A percentile compares a stretch with the other conserved stretches of the same genome.
phyloP scores from a whole-genome alignment of 2,329 filamentous ascomycete species.

The Grosmannia clavigera region DNA sequence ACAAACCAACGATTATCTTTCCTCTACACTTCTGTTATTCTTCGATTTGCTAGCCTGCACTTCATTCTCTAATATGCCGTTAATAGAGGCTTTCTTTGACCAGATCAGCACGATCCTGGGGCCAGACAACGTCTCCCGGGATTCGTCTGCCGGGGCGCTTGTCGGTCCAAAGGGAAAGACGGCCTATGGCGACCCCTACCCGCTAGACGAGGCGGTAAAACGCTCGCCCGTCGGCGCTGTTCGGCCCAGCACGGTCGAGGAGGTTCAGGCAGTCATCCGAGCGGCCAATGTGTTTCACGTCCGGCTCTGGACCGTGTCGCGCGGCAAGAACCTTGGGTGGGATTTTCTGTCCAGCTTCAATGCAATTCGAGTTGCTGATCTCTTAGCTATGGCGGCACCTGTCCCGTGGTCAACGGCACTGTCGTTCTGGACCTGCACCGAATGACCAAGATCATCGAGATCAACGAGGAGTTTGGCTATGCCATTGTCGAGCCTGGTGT shows the following conservation, averaged over 20 bases:
- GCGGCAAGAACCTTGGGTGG: not conserved
- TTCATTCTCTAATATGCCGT: too few relatives aligned
- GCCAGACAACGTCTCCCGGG: not conserved
- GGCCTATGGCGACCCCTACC: not conserved
- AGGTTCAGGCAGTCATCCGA: not conserved
- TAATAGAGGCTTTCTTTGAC: not conserved
- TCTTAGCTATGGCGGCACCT: slow-evolving; percentile 34
- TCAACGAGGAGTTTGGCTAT: slow-evolving; percentile 35
- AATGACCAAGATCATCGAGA: slow-evolving; percentile 39
- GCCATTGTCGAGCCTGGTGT: slow-evolving; percentile 44
- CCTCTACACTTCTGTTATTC: not conserved
- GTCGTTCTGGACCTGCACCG: slow-evolving; percentile 38
- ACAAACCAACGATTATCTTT: not conserved
- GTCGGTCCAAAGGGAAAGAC: not conserved
- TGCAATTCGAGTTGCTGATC: not conserved
- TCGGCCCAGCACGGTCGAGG: not conserved
- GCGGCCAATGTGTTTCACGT: not conserved
- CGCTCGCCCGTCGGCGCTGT: not conserved
- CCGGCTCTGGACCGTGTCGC: not conserved
- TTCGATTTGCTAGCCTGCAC: not conserved
- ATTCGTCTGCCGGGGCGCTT: not conserved
- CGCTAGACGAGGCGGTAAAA: not conserved
- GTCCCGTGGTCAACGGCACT: slow-evolving; percentile 37
- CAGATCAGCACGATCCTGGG: not conserved
- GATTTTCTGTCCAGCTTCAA: not conserved